Percentiles rank a stretch among this genome's conserved stretches.
phyloP scores from a whole-genome alignment of 768 basidiomycete species.

The Tephrocybe sp. region DNA sequence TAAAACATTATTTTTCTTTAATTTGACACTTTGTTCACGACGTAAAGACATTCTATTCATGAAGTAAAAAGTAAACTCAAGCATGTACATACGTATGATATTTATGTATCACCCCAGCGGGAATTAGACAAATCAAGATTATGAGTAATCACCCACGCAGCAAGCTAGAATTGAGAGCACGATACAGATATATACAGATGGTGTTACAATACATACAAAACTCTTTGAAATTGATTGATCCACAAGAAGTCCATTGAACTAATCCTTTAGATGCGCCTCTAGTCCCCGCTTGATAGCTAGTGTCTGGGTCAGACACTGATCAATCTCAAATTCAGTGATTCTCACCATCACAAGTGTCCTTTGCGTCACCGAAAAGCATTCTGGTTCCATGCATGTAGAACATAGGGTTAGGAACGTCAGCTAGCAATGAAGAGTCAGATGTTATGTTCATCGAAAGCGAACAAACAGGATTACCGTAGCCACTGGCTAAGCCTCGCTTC shows the following conservation, averaged over 20 bases:
- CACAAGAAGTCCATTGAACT: not conserved
- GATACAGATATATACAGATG: not conserved
- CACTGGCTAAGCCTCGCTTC: constrained; percentile 88
- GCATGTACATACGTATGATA: too few species aligned
- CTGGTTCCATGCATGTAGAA: constrained; percentile 89
- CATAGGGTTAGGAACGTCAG: constrained; percentile 91
- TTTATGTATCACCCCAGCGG: not conserved
- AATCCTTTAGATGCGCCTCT: constrained; percentile 15
- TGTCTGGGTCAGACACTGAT: not conserved
- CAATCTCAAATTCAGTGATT: not conserved
- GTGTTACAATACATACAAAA: constrained; percentile 1
- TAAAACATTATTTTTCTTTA: not conserved
- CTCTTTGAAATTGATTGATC: not conserved
- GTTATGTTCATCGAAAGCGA: not conserved
- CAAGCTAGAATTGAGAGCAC: too few species aligned
- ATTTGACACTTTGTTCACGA: not conserved
- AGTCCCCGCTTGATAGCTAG: constrained; percentile 18
- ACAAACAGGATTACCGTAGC: constrained; percentile 57
- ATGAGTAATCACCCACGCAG: too few species aligned
- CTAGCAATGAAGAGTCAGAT: constrained; percentile 32
- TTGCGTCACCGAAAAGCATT: constrained; percentile 92
- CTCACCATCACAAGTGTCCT: constrained; percentile 84
- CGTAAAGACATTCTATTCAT: not conserved
- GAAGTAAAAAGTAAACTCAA: not conserved
- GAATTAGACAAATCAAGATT: too few species aligned